Percentiles rank a stretch among this genome's conserved stretches.
phyloP scores from a whole-genome alignment of 805 yeast species.

The Spencermartinsiella europaea region DNA sequence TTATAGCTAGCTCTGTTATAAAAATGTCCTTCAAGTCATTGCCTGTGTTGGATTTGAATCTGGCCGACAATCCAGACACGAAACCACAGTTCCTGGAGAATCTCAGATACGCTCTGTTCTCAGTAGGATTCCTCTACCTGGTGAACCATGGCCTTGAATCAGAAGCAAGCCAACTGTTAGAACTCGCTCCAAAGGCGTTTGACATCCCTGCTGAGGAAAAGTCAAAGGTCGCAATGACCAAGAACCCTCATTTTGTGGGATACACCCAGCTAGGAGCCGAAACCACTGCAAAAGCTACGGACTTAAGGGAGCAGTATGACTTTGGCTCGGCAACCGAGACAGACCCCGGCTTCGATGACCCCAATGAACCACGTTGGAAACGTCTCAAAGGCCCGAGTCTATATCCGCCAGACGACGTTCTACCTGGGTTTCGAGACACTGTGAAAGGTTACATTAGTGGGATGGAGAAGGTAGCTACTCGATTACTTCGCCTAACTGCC shows the following conservation, averaged over 20 bases:
- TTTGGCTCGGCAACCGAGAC: constrained; percentile 44
- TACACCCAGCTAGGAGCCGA: constrained; percentile 55
- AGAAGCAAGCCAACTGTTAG: constrained; percentile 36
- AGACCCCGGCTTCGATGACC: constrained; percentile 33
- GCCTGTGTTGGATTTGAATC: constrained; percentile 37
- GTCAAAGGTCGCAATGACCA: constrained; percentile 45
- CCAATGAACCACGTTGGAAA: constrained; percentile 32
- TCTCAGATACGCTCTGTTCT: constrained; percentile 43
- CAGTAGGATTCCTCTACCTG: constrained; percentile 52
- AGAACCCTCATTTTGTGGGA: constrained; percentile 55
- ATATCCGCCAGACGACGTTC: constrained; percentile 42
- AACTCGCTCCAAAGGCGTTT: constrained; percentile 41
- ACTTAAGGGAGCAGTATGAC: constrained; percentile 60
- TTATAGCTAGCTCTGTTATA: too few species aligned
- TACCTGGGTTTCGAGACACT: constrained; percentile 42
- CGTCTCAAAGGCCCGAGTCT: constrained; percentile 54
- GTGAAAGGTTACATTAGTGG: constrained; percentile 41
- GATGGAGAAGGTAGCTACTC: constrained; percentile 41
- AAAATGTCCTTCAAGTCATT: constrained; percentile 21
- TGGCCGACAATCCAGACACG: constrained; percentile 40
- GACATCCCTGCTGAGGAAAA: constrained; percentile 44
- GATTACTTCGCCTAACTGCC: constrained; percentile 44
- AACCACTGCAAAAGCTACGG: constrained; percentile 48
- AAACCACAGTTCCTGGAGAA: constrained; percentile 38
- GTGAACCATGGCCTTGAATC: constrained; percentile 42